A percentile compares a stretch with the other conserved stretches of the same genome.
phyloP scores from a whole-genome alignment of 2,329 filamentous ascomycete species.

The Venturia pyrina region DNA sequence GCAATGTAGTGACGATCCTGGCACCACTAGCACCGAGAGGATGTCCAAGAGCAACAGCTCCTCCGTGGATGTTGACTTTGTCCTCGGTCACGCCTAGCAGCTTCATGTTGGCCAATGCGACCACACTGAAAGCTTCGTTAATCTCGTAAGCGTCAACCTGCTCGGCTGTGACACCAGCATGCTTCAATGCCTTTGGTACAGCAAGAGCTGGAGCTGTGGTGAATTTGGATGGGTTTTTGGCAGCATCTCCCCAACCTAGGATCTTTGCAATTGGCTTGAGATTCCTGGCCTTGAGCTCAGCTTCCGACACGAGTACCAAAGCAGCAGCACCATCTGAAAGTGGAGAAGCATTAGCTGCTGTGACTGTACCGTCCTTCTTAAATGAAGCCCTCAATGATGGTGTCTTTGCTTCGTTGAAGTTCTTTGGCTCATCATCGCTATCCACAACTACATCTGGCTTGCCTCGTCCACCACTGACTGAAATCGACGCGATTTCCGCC shows the following conservation, averaged over 20 bases:
- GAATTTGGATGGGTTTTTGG: constrained; percentile 85
- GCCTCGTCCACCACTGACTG: constrained; percentile 77
- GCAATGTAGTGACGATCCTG: constrained; percentile 81
- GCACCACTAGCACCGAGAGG: constrained; percentile 90
- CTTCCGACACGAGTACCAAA: constrained; percentile 86
- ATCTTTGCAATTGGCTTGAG: constrained; percentile 94
- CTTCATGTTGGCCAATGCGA: constrained; percentile 94
- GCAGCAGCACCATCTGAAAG: constrained; percentile 92
- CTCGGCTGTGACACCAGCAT: constrained; percentile 70
- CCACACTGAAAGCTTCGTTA: constrained; percentile 98
- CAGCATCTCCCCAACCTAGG: constrained; percentile 92
- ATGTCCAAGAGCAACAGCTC: constrained; percentile 91
- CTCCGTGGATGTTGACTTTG: constrained; percentile 91
- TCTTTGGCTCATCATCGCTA: constrained; percentile 92
- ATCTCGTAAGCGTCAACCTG: constrained; percentile 93
- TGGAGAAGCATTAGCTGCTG: constrained; percentile 90
- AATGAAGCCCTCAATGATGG: constrained; percentile 58
- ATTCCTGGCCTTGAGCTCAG: constrained; percentile 82
- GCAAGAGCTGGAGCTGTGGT: constrained; percentile 88
- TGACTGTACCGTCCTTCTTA: constrained; percentile 80
- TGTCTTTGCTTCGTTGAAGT: constrained; percentile 49
- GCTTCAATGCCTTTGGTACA: constrained; percentile 94
- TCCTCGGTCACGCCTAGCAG: constrained; percentile 67
- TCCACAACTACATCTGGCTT: constrained; percentile 76
- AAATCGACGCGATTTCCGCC: constrained; percentile 79